Percentiles rank a stretch among this genome's conserved stretches.
Conservation (phyloP, 2,329 filamentous ascomycete species). For the Fusarium buxicola region DNA sequence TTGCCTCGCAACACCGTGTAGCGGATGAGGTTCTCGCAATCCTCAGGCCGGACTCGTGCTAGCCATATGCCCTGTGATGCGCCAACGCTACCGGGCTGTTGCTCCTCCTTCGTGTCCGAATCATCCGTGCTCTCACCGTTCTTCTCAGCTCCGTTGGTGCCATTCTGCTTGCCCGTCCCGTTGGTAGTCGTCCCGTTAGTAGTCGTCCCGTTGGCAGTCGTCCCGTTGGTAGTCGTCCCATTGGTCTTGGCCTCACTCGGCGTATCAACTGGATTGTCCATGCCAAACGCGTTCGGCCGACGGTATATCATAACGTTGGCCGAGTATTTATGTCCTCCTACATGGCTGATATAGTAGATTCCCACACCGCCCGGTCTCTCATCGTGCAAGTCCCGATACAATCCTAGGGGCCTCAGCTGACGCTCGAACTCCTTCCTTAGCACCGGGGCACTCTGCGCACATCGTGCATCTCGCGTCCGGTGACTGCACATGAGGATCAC, state of each 20-base stretch:
- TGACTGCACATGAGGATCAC: slow-evolving; percentile 96
- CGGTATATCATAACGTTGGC: slow-evolving; percentile 96
- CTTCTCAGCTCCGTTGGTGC: slow-evolving; percentile 43
- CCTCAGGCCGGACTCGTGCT: slow-evolving; percentile 83
- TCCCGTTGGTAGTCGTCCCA: slow-evolving; percentile 7
- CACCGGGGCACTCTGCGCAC: slow-evolving; percentile 91
- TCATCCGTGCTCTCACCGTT: slow-evolving; percentile 23
- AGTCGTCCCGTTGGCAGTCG: slow-evolving; percentile 26
- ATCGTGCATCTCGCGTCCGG: slow-evolving; percentile 91
- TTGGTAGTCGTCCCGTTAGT: slow-evolving; percentile 24
- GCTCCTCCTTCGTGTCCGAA: slow-evolving; percentile 44
- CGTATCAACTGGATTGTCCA: slow-evolving; percentile 55
- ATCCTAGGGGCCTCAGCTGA: slow-evolving; percentile 83
- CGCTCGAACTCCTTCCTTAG: slow-evolving; percentile 90
- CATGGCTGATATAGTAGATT: slow-evolving; percentile 96
- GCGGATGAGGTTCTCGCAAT: slow-evolving; percentile 91
- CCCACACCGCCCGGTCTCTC: slow-evolving; percentile 91
- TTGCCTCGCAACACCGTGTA: slow-evolving; percentile 95
- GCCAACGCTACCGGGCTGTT: slow-evolving; percentile 57
- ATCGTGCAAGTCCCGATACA: slow-evolving; percentile 90
- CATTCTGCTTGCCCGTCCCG: slow-evolving; percentile 40
- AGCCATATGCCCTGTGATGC: slow-evolving; percentile 95
- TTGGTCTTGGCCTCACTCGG: slow-evolving; percentile 25
- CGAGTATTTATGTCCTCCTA: slow-evolving; percentile 95
- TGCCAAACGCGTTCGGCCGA: slow-evolving; percentile 67